Conservation (phyloP, 768 basidiomycete species). For the Pseudohyphozyma bogoriensis region DNA sequence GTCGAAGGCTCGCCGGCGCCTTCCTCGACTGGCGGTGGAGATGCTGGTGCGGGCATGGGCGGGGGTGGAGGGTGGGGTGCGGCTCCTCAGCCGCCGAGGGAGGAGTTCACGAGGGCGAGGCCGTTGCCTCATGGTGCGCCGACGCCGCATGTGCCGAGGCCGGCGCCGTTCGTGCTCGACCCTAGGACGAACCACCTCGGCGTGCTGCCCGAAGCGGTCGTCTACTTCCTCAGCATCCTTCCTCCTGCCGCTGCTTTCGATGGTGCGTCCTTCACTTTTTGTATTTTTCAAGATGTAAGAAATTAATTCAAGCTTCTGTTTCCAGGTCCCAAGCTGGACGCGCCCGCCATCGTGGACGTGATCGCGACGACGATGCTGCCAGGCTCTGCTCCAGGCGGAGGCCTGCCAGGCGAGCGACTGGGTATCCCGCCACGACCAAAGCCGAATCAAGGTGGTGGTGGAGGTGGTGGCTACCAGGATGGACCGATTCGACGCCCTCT, state of each 20-base stretch:
- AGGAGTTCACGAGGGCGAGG: not conserved
- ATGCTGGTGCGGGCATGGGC: not conserved
- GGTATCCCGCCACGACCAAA: slow-evolving; percentile 10
- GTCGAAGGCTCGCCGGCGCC: slow-evolving; percentile 2
- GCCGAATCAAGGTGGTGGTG: not conserved
- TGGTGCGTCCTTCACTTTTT: slow-evolving; percentile 44
- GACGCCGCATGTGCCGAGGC: slow-evolving; percentile 29
- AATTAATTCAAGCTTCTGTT: not conserved
- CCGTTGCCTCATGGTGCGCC: not conserved
- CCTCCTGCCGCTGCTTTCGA: slow-evolving; percentile 68
- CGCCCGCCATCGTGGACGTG: slow-evolving; percentile 25
- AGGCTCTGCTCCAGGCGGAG: slow-evolving; percentile 23
- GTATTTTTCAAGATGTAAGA: too few species aligned
- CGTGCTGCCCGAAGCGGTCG: slow-evolving; percentile 46
- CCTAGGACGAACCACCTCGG: slow-evolving; percentile 30
- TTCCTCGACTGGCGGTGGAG: not conserved
- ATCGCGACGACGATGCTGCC: slow-evolving; percentile 26
- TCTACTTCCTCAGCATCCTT: slow-evolving; percentile 75
- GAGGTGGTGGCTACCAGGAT: not conserved
- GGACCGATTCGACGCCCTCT: too few species aligned
- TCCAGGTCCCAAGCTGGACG: slow-evolving; percentile 20
- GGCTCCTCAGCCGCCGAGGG: not conserved
- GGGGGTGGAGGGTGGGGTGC: not conserved
- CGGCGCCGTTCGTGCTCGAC: slow-evolving; percentile 43
- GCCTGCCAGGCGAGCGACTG: slow-evolving; percentile 23